These are phyloP conservation scores for Xylaria sp. DNA, from an alignment of 2,329 filamentous ascomycete species.

Conservation along the genomic window DNA sequence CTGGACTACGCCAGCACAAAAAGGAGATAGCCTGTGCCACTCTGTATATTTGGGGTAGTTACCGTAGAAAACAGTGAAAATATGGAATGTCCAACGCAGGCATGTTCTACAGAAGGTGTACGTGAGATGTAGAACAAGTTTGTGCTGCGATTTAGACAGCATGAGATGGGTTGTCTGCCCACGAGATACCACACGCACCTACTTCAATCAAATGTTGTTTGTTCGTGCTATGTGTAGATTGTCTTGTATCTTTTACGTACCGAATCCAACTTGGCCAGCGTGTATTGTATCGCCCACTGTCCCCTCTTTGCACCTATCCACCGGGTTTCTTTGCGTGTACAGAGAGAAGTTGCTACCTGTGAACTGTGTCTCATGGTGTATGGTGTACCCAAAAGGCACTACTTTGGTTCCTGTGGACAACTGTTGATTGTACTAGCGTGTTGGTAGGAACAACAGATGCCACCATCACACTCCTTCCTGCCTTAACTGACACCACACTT, in stretches of 20 bases:
- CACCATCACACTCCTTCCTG: slow-evolving; percentile 8
- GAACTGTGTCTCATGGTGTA: background rate
- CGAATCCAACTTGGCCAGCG: background rate
- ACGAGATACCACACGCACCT: background rate
- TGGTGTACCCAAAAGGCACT: background rate
- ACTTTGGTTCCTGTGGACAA: background rate
- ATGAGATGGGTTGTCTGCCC: background rate
- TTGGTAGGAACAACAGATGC: background rate
- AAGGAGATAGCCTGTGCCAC: background rate
- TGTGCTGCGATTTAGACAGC: background rate
- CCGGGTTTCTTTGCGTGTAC: background rate
- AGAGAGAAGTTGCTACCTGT: slow-evolving; percentile 7
- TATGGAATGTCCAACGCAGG: background rate
- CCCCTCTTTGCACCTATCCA: background rate
- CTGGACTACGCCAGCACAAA: background rate
- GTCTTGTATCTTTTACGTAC: background rate
- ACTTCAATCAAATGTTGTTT: background rate
- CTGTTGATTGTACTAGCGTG: background rate
- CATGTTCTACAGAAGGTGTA: slow-evolving; percentile 2
- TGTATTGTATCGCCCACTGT: background rate
- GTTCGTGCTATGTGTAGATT: background rate
- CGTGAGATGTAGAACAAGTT: slow-evolving; percentile 4
- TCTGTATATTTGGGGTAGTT: background rate
- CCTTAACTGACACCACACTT: background rate
- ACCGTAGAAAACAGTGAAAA: background rate